These are phyloP conservation scores for Saccharomycopsis babjevae DNA, from an alignment of 805 yeast species.

Conservation along the genomic window DNA sequence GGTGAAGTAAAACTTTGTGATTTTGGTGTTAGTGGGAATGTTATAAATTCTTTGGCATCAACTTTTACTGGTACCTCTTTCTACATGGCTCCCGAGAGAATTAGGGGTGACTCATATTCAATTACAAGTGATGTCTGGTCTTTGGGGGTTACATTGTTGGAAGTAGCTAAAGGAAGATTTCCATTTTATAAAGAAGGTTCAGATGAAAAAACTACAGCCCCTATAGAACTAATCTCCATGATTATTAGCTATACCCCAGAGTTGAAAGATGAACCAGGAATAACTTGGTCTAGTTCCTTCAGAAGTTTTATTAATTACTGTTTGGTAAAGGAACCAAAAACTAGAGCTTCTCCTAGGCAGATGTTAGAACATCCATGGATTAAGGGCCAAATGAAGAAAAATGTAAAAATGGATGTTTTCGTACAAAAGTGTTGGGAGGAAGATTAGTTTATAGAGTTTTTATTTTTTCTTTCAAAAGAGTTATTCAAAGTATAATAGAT, in stretches of 20 bases:
- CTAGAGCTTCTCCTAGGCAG: conserved; percentile 87
- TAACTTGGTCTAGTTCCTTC: conserved; percentile 74
- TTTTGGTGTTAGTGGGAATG: conserved; percentile 96
- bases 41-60: conserved; percentile 87
- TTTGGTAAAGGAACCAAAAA: conserved; percentile 65
- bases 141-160: conserved; percentile 79
- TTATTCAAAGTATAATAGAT: too few relatives aligned
- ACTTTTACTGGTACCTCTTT: conserved; percentile 96
- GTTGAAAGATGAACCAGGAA: conserved; percentile 66
- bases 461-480: background rate
- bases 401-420: conserved; percentile 79
- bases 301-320: conserved; percentile 75
- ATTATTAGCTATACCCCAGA: conserved; percentile 78
- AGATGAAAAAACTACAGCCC: conserved; percentile 35
- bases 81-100: conserved; percentile 98
- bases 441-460: background rate
- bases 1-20: conserved; percentile 93
- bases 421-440: conserved; percentile 61
- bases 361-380: conserved; percentile 94
- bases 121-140: conserved; percentile 98
- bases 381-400: conserved; percentile 57
- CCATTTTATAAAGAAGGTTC: conserved; percentile 45
- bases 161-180: conserved; percentile 86
- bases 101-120: conserved; percentile 89
- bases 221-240: conserved; percentile 75